These are phyloP conservation scores for Corynespora cassiicola DNA, from an alignment of 2,329 filamentous ascomycete species.

Conservation along the genomic window DNA sequence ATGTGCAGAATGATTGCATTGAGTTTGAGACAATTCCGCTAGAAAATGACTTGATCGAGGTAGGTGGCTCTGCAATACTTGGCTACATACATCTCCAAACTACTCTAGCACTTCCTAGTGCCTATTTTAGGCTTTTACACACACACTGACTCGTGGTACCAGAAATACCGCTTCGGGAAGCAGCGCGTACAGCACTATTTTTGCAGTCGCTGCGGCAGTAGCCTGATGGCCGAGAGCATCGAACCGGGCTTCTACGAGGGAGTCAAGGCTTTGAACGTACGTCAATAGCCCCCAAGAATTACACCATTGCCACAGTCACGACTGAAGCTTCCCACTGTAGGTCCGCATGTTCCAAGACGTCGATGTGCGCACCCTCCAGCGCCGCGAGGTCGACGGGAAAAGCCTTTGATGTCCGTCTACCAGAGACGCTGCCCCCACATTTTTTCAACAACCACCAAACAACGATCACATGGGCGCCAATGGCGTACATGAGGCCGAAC, in stretches of 20 bases:
- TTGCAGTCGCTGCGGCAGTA: conserved; percentile 36
- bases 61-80: background rate
- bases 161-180: conserved; percentile 35
- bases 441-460: too few relatives aligned
- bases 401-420: conserved; percentile 23
- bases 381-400: conserved; percentile 26
- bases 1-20: conserved; percentile 30
- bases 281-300: conserved; percentile 5
- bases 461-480: too few relatives aligned
- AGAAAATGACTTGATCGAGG: conserved; percentile 17
- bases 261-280: conserved; percentile 36
- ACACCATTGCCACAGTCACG: background rate
- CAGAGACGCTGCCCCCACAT: too few relatives aligned
- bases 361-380: conserved; percentile 28
- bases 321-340: conserved; percentile 10
- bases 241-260: conserved; percentile 34
- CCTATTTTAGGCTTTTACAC: background rate
- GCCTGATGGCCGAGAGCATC: conserved; percentile 32
- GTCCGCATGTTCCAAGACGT: conserved; percentile 34
- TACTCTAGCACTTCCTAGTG: background rate
- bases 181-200: conserved; percentile 37
- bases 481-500: too few relatives aligned
- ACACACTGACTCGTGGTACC: background rate
- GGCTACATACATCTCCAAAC: background rate
- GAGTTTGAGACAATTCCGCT: conserved; percentile 24